Percentiles rank a stretch among this genome's conserved stretches.
Evolutionary conservation across 208 protist species (phyloP).

Genomic region (Zelonia costaricensis): DNA sequence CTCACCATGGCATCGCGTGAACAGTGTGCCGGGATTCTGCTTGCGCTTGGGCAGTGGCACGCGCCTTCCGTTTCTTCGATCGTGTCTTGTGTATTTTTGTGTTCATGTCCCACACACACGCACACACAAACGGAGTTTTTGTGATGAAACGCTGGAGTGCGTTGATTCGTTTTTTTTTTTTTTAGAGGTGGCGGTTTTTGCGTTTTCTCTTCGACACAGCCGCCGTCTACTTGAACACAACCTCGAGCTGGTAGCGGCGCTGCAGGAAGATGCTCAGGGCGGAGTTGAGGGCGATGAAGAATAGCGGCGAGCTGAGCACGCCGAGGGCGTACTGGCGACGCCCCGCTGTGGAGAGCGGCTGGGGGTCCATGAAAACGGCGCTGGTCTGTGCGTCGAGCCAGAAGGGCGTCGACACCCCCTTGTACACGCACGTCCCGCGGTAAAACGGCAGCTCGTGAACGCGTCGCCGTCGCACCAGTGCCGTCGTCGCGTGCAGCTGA

Average conservation of each 20-base stretch:
- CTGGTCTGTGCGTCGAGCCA: constrained; percentile 47
- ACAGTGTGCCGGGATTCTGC: too few relatives aligned
- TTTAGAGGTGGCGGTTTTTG: too few relatives aligned
- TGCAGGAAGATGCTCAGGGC: constrained; percentile 18
- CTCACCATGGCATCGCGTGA: too few relatives aligned
- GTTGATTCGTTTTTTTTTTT: too few relatives aligned
- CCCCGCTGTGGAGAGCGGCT: neutral
- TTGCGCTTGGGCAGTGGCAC: too few relatives aligned
- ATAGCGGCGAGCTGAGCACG: constrained; percentile 37
- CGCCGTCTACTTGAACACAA: constrained; percentile 6
- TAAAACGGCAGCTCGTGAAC: constrained; percentile 31
- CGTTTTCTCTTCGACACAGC: neutral
- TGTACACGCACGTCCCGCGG: constrained; percentile 32
- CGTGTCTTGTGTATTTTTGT: too few relatives aligned
- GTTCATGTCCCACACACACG: too few relatives aligned
- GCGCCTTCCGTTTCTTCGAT: too few relatives aligned
- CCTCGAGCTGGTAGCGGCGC: constrained; percentile 7
- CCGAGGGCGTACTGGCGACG: constrained; percentile 3
- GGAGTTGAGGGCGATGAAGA: constrained; percentile 30
- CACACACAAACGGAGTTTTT: too few relatives aligned
- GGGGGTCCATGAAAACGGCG: constrained; percentile 15
- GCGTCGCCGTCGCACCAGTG: constrained; percentile 3
- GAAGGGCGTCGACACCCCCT: constrained; percentile 19
- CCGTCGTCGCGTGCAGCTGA: constrained; percentile 14
- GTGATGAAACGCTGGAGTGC: too few relatives aligned